Percentiles rank a stretch among this genome's conserved stretches.
These are phyloP conservation scores for Fusarium sp. DNA, from an alignment of 2,329 filamentous ascomycete genomes.

Conservation along the genomic window DNA sequence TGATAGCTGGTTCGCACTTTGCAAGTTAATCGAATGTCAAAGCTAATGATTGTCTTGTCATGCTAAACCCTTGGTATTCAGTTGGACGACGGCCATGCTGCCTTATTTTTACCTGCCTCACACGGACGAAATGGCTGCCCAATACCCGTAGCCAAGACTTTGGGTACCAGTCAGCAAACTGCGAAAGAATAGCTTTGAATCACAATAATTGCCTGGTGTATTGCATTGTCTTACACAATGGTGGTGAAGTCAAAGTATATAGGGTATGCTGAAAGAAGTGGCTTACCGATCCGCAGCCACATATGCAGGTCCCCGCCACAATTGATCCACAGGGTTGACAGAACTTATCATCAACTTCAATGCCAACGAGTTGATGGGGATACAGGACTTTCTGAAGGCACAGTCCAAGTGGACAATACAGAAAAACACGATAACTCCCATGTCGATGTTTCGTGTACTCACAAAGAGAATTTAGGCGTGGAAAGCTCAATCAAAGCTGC, in stretches of 20 bases:
- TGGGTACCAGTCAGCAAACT: not conserved
- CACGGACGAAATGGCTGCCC: not conserved
- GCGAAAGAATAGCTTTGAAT: not conserved
- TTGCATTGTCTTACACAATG: not conserved
- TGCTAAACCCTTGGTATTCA: not conserved
- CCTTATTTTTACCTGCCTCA: not conserved
- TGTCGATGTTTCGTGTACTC: conserved; percentile 2
- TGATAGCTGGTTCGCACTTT: not conserved
- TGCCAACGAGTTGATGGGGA: conserved; percentile 12
- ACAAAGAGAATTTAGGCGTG: not conserved
- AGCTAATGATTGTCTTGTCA: conserved; percentile 9
- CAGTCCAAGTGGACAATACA: conserved; percentile 21
- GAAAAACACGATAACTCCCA: not conserved
- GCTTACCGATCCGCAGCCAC: conserved; percentile 25
- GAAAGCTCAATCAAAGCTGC: conserved; percentile 25
- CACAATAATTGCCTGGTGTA: not conserved
- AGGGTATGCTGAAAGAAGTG: conserved; percentile 15
- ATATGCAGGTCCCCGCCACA: conserved; percentile 32
- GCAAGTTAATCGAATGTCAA: not conserved
- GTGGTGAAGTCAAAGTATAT: not conserved
- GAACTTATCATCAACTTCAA: conserved; percentile 42
- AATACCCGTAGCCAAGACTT: not conserved
- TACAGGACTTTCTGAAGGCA: conserved; percentile 24
- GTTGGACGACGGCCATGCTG: not conserved
- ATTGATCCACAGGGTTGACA: conserved; percentile 33